A percentile compares a stretch with the other conserved stretches of the same genome.
phyloP scores from a whole-genome alignment of 257 asterid genomes.

The Penstemon barbatus region DNA sequence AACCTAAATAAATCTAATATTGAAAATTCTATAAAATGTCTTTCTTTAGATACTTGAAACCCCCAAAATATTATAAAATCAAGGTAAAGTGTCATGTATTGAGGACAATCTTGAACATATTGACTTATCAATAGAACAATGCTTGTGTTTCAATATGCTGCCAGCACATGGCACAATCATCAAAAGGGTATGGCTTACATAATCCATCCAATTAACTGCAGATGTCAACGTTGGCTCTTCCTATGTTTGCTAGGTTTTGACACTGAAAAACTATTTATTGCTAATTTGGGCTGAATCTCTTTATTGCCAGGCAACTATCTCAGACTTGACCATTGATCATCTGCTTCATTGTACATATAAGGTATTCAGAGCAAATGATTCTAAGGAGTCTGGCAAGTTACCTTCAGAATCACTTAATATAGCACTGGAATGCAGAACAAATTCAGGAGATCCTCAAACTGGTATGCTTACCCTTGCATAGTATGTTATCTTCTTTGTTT shows the following conservation, averaged over 20 bases:
- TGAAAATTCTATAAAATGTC: too few relatives aligned
- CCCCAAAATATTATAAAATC: not conserved
- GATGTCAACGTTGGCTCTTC: conserved; percentile 1
- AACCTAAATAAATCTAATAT: too few relatives aligned
- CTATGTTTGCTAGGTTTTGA: conserved; percentile 30
- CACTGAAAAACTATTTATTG: conserved; percentile 6
- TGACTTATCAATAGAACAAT: not conserved
- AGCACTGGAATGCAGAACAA: conserved; percentile 31
- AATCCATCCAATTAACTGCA: conserved; percentile 1
- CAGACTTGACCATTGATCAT: conserved; percentile 56
- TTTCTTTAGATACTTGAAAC: not conserved
- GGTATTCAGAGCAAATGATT: conserved; percentile 35
- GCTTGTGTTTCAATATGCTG: not conserved
- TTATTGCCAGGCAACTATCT: conserved; percentile 43
- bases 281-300: conserved; percentile 28
- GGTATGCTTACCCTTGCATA: conserved; percentile 38
- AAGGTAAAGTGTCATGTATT: conserved; percentile 5
- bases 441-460: conserved; percentile 33
- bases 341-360: conserved; percentile 57
- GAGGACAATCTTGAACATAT: not conserved
- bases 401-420: conserved; percentile 28
- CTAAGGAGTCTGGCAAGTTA: conserved; percentile 32
- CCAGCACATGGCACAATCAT: not conserved
- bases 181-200: not conserved
- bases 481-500: not conserved